Evolutionary conservation across 1,139 yeast species (phyloP), one percentile per base, ranked within the genome.

Genomic region (Candida dubliniensis): DNA sequence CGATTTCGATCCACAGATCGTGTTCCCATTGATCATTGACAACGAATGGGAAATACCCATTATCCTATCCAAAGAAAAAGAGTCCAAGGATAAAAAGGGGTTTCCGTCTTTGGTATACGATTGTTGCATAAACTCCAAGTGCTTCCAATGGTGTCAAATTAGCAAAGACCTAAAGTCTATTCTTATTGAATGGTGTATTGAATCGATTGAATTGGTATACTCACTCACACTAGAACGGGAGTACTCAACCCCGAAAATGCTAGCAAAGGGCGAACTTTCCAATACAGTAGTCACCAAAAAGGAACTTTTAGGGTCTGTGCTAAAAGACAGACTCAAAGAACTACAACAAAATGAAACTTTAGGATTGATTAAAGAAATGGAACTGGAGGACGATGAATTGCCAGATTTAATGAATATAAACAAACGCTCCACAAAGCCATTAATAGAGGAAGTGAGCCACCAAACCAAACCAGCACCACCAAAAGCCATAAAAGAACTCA

Each of bases 1-100:
- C 25, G 78, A 65, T 26, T 84, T 84, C 54, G 72, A 74, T 34
- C 81, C 91, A 2, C 72, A 67, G 29, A 63, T 71, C 2, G 81
- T 87, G 6, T 82, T 82, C 54, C 82, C 87, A 1, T 62, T 81
- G 44, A 84, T 87, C 25, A 79, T 83, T 60, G 81, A 81, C 34
- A 83, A 84, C 54, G 74, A 82, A 56, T 89, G 96, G 96, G 91
- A 86, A 48, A 84, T 89, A 3, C 96, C 96, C 1, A 79, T 89
- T 8, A 76, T 86, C 0, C 79, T 87, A 0, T 81, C 91, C 0
- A 67, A 71, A 0, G 77, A 76, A 44, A 63, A 75, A 45, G 60
- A 82, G 13, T 83, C 77, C 34, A 61, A 51, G 13, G 96, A 90
- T 57, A 88, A 88, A 60, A 82, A 82, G 55, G 95, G 95, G 0